Evolutionary conservation across 805 yeast species (phyloP), one percentile per base, ranked within the genome.

Genomic region (Cyberlindnera galapagoensis): DNA sequence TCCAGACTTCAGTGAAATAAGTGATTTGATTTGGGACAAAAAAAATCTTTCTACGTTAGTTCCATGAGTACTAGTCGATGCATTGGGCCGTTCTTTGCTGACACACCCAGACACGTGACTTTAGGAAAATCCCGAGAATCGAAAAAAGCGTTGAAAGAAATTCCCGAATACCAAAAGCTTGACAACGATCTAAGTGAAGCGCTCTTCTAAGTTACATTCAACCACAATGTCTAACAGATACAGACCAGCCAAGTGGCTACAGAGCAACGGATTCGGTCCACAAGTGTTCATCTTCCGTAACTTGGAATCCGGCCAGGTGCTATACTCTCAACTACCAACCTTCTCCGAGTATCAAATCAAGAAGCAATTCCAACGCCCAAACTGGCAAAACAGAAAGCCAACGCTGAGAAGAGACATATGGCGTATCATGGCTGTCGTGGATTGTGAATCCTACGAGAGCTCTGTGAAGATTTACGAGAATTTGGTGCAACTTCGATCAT

Each of bases 371-470:
- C 70, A 69, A 41, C 69, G 84, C 51, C 94, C 95, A 27, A 84
- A 86, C 64, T 84, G 95, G 94, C 81, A 84, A 53, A 86, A 88
- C 64, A 69, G 81, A 50, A 73, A 70, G 47, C 97, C 97, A 4
- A 63, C 74, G 23, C 66, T 76, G 46, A 76, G 97, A 61, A 70
- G 79, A 47, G 97, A 88, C 57, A 65, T 87, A 31, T 88, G 97
- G 97, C 69, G 90, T 47, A 71, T 88, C 33, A 74, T 90, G 84
- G 84, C 92, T 27, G 92, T 87, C 26, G 87, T 84, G 1, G 74
- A 74, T 41, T 72, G 82, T 43, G 64, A 66, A 24, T 57, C 57
- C 31, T 75, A 78, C 51, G 79, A 76, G 30, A 59, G 67, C 26
- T 84, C 95, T 2, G 73, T 75, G 11, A 74, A 77, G 26, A 80